phyloP scores from a whole-genome alignment of 1,139 yeast genomes.

The Debaryomycetaceae sp. region DNA sequence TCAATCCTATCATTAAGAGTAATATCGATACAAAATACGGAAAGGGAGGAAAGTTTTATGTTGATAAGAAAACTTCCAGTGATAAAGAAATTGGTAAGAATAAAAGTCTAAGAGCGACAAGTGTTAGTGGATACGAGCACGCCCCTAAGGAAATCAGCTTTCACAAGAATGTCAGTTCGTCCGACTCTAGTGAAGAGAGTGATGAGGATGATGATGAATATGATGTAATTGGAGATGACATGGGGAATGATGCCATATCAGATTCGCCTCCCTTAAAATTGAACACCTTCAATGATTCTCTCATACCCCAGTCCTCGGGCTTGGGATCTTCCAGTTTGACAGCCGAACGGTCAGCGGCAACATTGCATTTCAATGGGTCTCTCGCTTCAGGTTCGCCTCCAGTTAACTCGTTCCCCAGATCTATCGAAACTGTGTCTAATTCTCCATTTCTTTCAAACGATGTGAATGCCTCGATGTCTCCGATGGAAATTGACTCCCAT shows the following conservation, averaged over 20 bases:
- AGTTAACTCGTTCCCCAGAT: conserved; percentile 11
- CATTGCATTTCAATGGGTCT: not conserved
- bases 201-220: conserved; percentile 31
- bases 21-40: conserved; percentile 81
- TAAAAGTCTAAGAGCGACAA: conserved; percentile 34
- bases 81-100: conserved; percentile 22
- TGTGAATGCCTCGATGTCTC: conserved; percentile 16
- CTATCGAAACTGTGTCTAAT: conserved; percentile 18
- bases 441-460: conserved; percentile 29
- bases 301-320: conserved; percentile 1
- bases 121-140: conserved; percentile 36
- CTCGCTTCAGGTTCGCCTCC: conserved; percentile 22
- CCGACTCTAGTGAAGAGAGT: conserved; percentile 29
- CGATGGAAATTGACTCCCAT: conserved; percentile 16
- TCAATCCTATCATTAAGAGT: conserved; percentile 73
- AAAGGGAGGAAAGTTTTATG: conserved; percentile 81
- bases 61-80: conserved; percentile 31
- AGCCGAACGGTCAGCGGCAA: conserved; percentile 2
- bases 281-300: conserved; percentile 21
- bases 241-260: conserved; percentile 12
- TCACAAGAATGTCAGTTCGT: conserved; percentile 2
- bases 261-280: conserved; percentile 29
- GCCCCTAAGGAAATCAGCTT: conserved; percentile 7
- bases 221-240: conserved; percentile 5
- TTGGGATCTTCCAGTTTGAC: not conserved